Base-by-base conservation (phyloP, 805 yeast genomes). In the Kluyveromyces nonfermentans region DNA sequence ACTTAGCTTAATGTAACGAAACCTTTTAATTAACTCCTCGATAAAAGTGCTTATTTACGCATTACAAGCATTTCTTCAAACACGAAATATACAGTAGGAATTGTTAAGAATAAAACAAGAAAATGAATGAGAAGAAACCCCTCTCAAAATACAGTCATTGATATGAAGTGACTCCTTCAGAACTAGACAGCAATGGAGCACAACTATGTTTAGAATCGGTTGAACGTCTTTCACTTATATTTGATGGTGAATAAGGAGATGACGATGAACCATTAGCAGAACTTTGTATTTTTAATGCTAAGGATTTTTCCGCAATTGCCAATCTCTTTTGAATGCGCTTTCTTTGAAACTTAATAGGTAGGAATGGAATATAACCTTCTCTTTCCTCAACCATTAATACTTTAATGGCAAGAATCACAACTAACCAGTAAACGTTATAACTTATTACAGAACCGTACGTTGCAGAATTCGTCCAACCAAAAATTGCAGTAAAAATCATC, bases 401-500 rank as follows among this genome's bases (percentile, higher is more conserved):
- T 1, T 64, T 50, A 22, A 82, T 68, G 7, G 77, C 70, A 2
- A 46, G 46, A 20, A 74, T 66, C 2, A 75, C 59, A 3, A 64
- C 60, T 1, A 68, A 25, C 97, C 96, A 88, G 62, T 82, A 88
- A 1, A 70, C 44, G 48, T 75, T 73, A 65, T 88, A 88, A 40
- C 88, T 75, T 5, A 73, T 60, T 1, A 88, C 88, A 17, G 95
- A 84, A 4, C 94, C 95, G 57, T 82, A 85, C 0, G 97, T 88
- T 2, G 96, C 96, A 50, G 89, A 78, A 60, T 88, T 88, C 12
- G 93, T 87, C 97, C 97, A 88, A 1, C 97, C 97, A 41, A 88
- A 72, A 5, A 88, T 69, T 1, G 95, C 96, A 31, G 89, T 86
- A 54, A 85, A 72, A 31, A 88, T 69, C 95, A 87, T 86, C 95